Percentiles rank a stretch among this genome's conserved stretches.
Evolutionary conservation across 192 early-diverging fungal genomes (phyloP).

Genomic region (Obelidium mucronatum): DNA sequence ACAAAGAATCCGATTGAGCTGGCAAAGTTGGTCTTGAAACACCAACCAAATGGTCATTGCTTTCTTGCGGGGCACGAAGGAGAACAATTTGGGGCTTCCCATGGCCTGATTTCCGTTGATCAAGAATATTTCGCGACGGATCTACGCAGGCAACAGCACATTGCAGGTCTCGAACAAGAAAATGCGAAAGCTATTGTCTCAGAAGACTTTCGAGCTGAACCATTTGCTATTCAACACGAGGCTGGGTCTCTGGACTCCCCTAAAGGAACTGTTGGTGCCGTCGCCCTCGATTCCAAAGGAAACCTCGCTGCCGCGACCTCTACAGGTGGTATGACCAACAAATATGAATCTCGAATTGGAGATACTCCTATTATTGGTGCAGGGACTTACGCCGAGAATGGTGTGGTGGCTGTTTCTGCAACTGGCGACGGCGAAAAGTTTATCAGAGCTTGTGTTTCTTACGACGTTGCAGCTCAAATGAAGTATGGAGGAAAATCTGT

Average conservation of each 20-base stretch:
- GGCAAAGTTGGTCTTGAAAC: conserved; percentile 41
- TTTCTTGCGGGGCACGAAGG: conserved; percentile 50
- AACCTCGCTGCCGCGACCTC: conserved; percentile 55
- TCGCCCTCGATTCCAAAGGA: conserved; percentile 51
- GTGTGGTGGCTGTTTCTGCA: conserved; percentile 48
- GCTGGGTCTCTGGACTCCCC: conserved; percentile 32
- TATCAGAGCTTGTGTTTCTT: conserved; percentile 46
- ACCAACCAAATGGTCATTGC: conserved; percentile 42
- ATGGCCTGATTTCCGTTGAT: conserved; percentile 51
- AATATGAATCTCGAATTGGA: conserved; percentile 51
- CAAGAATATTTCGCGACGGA: conserved; percentile 51
- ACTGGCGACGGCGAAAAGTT: conserved; percentile 60
- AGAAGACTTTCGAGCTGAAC: neutral
- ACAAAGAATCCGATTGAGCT: conserved; percentile 56
- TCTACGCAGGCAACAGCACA: conserved; percentile 51
- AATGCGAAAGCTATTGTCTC: neutral
- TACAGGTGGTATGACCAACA: conserved; percentile 57
- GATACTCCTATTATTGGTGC: conserved; percentile 57
- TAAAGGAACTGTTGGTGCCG: conserved; percentile 55
- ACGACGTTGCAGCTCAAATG: conserved; percentile 54
- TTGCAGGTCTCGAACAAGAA: conserved; percentile 17
- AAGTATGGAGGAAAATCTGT: conserved; percentile 49
- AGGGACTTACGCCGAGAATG: conserved; percentile 58
- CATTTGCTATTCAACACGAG: neutral
- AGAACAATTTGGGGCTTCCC: conserved; percentile 41